Conservation (phyloP, 257 asterid genomes). For the Solanum rostratum region DNA sequence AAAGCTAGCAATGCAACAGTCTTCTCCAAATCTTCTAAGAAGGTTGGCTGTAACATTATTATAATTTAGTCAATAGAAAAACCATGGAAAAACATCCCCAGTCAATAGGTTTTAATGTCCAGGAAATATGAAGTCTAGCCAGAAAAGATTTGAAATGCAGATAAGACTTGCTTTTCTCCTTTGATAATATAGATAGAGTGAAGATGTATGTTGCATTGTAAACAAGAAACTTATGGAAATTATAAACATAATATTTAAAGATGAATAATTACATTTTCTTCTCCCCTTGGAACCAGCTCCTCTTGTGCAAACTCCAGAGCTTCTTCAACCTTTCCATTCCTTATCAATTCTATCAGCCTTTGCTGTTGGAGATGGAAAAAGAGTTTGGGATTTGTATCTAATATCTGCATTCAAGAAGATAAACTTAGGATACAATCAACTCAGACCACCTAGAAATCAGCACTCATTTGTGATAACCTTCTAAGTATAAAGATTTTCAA, state of each 20-base stretch:
- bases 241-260: background rate
- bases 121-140: background rate
- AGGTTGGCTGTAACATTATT: constrained; percentile 34
- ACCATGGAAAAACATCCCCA: background rate
- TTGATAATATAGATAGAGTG: background rate
- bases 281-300: constrained; percentile 94
- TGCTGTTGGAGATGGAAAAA: constrained; percentile 91
- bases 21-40: constrained; percentile 75
- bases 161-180: background rate
- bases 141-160: background rate
- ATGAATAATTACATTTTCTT: constrained; percentile 54
- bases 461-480: background rate
- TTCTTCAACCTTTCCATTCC: constrained; percentile 63
- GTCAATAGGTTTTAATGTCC: background rate
- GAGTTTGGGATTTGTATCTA: constrained; percentile 78
- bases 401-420: constrained; percentile 42
- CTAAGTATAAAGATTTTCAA: background rate
- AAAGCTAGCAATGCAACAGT: constrained; percentile 77
- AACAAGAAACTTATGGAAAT: background rate
- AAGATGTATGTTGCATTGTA: background rate
- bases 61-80: background rate
- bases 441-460: background rate
- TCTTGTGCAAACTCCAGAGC: constrained; percentile 92
- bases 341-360: constrained; percentile 68
- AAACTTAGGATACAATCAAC: background rate